Base-by-base conservation (phyloP, 2,329 filamentous ascomycete genomes). In the Pestalotiopsis fici region DNA sequence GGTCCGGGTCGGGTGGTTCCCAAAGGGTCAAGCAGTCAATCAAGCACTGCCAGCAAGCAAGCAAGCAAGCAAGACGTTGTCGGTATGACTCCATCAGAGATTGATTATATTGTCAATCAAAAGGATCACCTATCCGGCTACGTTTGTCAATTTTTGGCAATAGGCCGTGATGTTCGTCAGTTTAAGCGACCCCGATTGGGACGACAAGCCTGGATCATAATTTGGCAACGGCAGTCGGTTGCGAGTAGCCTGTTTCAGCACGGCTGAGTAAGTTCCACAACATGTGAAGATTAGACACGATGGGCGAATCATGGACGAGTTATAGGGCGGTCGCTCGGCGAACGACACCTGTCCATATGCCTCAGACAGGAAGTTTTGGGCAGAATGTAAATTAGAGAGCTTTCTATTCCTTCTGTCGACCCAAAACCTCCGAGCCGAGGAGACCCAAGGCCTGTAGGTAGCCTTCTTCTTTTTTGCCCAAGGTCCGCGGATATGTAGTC, bases 251-350 rank as follows among this genome's bases (percentile, higher is more conserved):
- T 43, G 35, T 62, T 62, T 50, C 35, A 50, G 35, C 35, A 60
- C 35, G 59, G 21, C 59, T 62, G 39, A 27, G 59, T 62, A 43
- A 62, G 59, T 62, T 47, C 35, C 59, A 62, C 59, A 47, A 47
- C 59, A 62, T 62, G 59, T 62, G 59, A 62, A 47, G 59, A 62
- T 47, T 47, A n/a, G 57, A 37, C 28, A 35, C 27, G 15, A 35
- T 15, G 57, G 21, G 57, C 57, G 31, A 60, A 60, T 60, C 57
- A 60, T 37, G 43, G 31, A 12, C 27, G n/a, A 11, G 28, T 15
- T 60, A 31, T 37, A 60, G 57, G 57, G 15, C 28, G n/a, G n/a
- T 57, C 23, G n/a, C 13, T 27, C n/a, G 28, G 57, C 57, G n/a
- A 60, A 35, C 57, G 28, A 60, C 28, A 60, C 55, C 27, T 60